A percentile compares a stretch with the other conserved stretches of the same genome.
These are phyloP conservation scores for Hamamelis virginiana DNA, from an alignment of 164 flowering plant genomes.

Conservation along the genomic window DNA sequence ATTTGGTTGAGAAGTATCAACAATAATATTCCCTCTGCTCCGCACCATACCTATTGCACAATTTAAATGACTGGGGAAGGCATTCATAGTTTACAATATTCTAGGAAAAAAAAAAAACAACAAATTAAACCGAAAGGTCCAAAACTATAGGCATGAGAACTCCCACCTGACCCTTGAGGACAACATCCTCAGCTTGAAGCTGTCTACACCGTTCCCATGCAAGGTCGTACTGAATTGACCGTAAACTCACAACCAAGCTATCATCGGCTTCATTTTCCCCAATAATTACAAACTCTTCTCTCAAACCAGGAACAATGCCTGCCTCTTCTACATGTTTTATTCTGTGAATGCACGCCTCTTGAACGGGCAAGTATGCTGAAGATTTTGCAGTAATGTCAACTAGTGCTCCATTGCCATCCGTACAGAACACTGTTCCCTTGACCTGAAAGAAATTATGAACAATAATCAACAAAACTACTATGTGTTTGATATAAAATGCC, in stretches of 20 bases:
- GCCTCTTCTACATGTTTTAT: constrained; percentile 74
- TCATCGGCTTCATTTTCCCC: constrained; percentile 83
- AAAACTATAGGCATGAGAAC: neutral
- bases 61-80: too few relatives aligned
- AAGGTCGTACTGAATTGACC: constrained; percentile 67
- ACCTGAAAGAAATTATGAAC: constrained; percentile 43
- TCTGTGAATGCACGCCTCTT: constrained; percentile 79
- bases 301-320: constrained; percentile 76
- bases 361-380: constrained; percentile 74
- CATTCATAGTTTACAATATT: neutral
- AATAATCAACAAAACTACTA: neutral
- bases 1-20: neutral
- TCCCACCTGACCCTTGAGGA: constrained; percentile 90
- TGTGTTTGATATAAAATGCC: neutral
- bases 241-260: constrained; percentile 76
- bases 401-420: constrained; percentile 69
- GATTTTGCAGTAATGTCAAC: constrained; percentile 90
- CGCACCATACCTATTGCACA: neutral
- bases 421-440: constrained; percentile 70
- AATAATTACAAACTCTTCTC: constrained; percentile 78
- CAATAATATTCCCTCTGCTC: neutral
- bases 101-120: neutral
- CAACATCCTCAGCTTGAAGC: constrained; percentile 93
- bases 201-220: constrained; percentile 98
- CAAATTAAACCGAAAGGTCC: neutral